Evolutionary conservation across 2,329 filamentous ascomycete species (phyloP), one percentile per base, ranked within the genome.

Genomic region (Xylaria digitata): DNA sequence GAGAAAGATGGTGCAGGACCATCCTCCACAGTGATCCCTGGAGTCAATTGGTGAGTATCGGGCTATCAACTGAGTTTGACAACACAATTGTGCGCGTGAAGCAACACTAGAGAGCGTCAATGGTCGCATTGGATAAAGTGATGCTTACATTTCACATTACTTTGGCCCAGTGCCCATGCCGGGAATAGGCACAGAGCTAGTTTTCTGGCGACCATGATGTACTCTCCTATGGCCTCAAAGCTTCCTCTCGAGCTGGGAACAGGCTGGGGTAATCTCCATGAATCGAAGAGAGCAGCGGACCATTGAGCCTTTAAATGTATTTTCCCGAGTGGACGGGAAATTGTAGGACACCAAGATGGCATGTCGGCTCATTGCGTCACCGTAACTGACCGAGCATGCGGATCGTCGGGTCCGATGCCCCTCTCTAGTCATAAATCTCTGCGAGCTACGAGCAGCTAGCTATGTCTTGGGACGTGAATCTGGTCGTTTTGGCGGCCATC

Each of bases 11-110:
- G 73, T 15, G 69, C 62, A 1, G 71, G 61, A 40, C 73, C 72
- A 21, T 71, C 73, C 46, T 67, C 68, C 4, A 75, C 72, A 17
- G 74, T 70, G 42, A 76, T 76, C 72, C 73, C 74, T 75, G 17
- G 2, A 48, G 19, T 52, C 53, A 42, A 57, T 65, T 68, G 3
- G 68, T 72, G 13, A 66, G 66, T 17, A 57, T 61, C 21, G 1
- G 23, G 42, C 6, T 8, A 6, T 56, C 57, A 56, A 67, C 59
- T 68, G 58, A 54, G 43, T 49, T 42, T 26, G 6, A 52, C 3
- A 34, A 48, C 3, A 34, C 9, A 15, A 46, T 43, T 13, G 40
- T 19, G 11, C 43, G 54, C n/a, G n/a, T 4, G 19, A 43, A 32
- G 21, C 40, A 53, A 61, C 30, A 19, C 13, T 6, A 21, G 17